Evolutionary conservation across 768 basidiomycete genomes (phyloP).

Genomic region (Leccinum olivaceopallidum): DNA sequence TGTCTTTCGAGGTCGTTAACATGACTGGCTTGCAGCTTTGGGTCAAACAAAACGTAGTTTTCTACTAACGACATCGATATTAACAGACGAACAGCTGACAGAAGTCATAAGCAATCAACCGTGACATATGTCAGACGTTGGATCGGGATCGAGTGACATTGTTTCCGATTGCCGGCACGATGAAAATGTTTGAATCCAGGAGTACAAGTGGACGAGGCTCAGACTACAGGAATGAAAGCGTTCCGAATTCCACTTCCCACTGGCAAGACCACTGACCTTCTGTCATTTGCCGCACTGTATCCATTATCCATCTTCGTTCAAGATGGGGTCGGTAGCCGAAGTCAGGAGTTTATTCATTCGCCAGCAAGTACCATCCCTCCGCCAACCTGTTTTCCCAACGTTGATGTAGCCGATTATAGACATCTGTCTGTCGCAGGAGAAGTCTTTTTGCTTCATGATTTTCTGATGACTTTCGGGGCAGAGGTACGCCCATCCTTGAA

Average conservation of each 20-base stretch:
- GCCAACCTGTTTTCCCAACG: neutral
- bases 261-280: neutral
- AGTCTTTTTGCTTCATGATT: slow-evolving; percentile 4
- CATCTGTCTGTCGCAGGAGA: slow-evolving; percentile 2
- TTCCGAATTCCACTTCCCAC: too few relatives aligned
- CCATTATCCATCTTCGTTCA: neutral
- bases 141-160: neutral
- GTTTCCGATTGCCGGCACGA: neutral
- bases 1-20: too few relatives aligned
- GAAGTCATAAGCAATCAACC: neutral
- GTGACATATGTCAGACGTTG: neutral
- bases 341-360: neutral
- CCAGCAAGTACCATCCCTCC: neutral
- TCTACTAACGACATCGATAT: neutral
- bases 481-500: slow-evolving; percentile 12
- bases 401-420: neutral
- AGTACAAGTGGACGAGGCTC: neutral
- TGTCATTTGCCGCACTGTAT: neutral
- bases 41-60: neutral
- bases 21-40: too few relatives aligned
- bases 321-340: neutral
- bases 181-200: neutral
- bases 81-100: neutral
- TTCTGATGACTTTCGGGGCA: slow-evolving; percentile 12
- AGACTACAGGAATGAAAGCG: neutral